Evolutionary conservation across 306 rosid genomes (phyloP).

Genomic region (Castanospermum australe): DNA sequence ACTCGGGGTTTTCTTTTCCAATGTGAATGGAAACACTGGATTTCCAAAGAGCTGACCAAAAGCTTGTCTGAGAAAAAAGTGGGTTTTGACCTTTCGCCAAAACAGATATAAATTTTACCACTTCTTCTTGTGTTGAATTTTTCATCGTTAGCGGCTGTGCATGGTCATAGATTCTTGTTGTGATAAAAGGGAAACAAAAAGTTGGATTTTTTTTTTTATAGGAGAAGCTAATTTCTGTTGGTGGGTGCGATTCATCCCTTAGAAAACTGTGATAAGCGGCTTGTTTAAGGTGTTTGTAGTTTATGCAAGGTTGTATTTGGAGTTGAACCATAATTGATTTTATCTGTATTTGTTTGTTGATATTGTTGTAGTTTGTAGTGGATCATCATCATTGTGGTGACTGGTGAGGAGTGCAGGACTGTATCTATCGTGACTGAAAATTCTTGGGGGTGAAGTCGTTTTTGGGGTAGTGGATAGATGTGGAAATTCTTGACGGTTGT

Average conservation of each 20-base stretch:
- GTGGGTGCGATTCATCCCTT: slow-evolving; percentile 16
- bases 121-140: slow-evolving; percentile 30
- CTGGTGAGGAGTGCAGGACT: slow-evolving; percentile 35
- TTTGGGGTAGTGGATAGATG: slow-evolving; percentile 51
- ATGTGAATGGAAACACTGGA: slow-evolving; percentile 47
- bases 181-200: slow-evolving; percentile 2
- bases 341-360: slow-evolving; percentile 35
- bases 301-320: slow-evolving; percentile 15
- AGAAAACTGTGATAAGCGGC: slow-evolving; percentile 27
- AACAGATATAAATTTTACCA: background rate
- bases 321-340: slow-evolving; percentile 20
- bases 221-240: slow-evolving; percentile 16
- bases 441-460: slow-evolving; percentile 28
- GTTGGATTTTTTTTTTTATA: slow-evolving; percentile 12
- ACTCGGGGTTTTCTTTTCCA: slow-evolving; percentile 34
- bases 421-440: slow-evolving; percentile 27
- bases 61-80: slow-evolving; percentile 26
- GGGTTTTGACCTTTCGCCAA: slow-evolving; percentile 49
- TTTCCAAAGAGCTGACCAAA: slow-evolving; percentile 42
- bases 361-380: slow-evolving; percentile 48
- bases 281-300: slow-evolving; percentile 28
- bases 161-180: slow-evolving; percentile 43
- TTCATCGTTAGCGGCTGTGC: slow-evolving; percentile 29
- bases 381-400: slow-evolving; percentile 33
- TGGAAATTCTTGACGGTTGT: slow-evolving; percentile 60